Percentiles rank a stretch among this genome's conserved stretches.
Conservation (phyloP, 306 rosid species). For the Prunus armeniaca region DNA sequence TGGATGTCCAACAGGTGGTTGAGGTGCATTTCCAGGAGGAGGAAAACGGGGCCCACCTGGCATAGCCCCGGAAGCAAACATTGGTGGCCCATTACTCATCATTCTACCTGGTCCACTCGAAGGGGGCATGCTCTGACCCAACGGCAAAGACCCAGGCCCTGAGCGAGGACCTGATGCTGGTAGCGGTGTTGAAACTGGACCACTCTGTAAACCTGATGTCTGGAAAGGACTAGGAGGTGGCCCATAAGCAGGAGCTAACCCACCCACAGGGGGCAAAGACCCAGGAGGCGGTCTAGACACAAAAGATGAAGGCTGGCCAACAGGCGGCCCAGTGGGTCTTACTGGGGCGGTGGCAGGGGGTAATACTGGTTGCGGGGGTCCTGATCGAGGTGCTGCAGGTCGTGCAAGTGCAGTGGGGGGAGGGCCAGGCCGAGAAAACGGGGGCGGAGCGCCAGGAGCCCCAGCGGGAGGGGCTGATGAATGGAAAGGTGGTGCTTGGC, state of each 20-base stretch:
- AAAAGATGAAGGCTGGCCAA: slow-evolving; percentile 41
- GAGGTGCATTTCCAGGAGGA: slow-evolving; percentile 35
- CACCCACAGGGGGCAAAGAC: slow-evolving; percentile 37
- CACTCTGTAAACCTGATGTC: slow-evolving; percentile 27
- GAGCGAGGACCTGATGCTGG: slow-evolving; percentile 46
- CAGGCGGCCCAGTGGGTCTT: slow-evolving; percentile 46
- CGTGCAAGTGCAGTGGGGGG: slow-evolving; percentile 52
- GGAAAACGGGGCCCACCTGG: slow-evolving; percentile 65
- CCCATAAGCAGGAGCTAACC: slow-evolving; percentile 39
- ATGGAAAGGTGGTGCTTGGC: slow-evolving; percentile 58
- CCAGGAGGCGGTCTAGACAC: slow-evolving; percentile 55
- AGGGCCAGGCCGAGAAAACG: slow-evolving; percentile 70
- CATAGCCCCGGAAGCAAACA: slow-evolving; percentile 44
- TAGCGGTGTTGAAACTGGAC: slow-evolving; percentile 35
- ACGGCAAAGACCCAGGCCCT: slow-evolving; percentile 41
- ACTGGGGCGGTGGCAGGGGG: slow-evolving; percentile 33
- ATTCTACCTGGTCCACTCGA: slow-evolving; percentile 41
- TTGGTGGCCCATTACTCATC: slow-evolving; percentile 77
- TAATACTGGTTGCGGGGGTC: slow-evolving; percentile 41
- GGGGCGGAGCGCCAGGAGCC: slow-evolving; percentile 43
- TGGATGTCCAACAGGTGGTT: slow-evolving; percentile 58
- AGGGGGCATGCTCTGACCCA: slow-evolving; percentile 35
- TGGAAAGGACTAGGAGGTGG: slow-evolving; percentile 46
- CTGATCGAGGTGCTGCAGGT: slow-evolving; percentile 51
- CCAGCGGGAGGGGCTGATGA: slow-evolving; percentile 48